Evolutionary conservation across 2,329 filamentous ascomycete species (phyloP).

Genomic region (Simplicillium aogashimaense): DNA sequence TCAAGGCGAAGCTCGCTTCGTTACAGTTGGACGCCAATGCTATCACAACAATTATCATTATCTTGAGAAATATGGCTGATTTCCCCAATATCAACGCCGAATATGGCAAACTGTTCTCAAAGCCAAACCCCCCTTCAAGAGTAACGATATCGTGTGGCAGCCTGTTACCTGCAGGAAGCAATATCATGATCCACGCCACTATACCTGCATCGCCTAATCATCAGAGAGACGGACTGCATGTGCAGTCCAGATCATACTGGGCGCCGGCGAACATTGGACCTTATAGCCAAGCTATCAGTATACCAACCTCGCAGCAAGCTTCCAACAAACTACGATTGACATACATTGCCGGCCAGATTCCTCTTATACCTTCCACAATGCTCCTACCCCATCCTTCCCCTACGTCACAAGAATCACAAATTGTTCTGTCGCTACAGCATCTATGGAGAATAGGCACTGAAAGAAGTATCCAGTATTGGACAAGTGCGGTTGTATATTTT

Average conservation of each 20-base stretch:
- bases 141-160: conserved; percentile 74
- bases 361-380: conserved; percentile 77
- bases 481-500: conserved; percentile 66
- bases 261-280: conserved; percentile 95
- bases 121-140: conserved; percentile 74
- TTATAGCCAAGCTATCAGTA: conserved; percentile 78
- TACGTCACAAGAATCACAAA: conserved; percentile 42
- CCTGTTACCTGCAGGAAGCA: conserved; percentile 46
- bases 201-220: conserved; percentile 20
- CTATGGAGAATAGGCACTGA: conserved; percentile 72
- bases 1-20: conserved; percentile 28
- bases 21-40: conserved; percentile 16
- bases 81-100: conserved; percentile 66
- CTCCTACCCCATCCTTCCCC: conserved; percentile 31
- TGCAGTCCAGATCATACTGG: conserved; percentile 93
- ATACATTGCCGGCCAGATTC: conserved; percentile 83
- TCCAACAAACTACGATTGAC: conserved; percentile 28
- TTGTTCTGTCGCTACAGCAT: conserved; percentile 73
- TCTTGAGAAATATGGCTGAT: conserved; percentile 70
- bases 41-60: conserved; percentile 50
- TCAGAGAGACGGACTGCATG: conserved; percentile 60
- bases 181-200: conserved; percentile 50
- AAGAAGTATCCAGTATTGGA: conserved; percentile 65
- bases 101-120: conserved; percentile 65
- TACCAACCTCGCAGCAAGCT: conserved; percentile 17